Conservation (phyloP, 306 rosid genomes). For the Vigna nakashimae region DNA sequence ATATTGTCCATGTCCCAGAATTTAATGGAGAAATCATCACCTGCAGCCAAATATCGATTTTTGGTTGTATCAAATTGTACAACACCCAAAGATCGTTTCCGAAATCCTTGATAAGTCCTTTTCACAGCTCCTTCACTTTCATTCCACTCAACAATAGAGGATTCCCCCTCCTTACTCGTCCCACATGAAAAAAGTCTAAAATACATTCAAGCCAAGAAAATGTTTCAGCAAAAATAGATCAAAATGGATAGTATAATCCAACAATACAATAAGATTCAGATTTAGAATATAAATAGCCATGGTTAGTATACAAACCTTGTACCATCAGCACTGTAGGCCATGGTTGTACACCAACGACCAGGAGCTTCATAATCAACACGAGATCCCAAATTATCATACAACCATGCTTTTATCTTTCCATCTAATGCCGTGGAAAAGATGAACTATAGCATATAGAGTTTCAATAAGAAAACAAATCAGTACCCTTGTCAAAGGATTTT, state of each 20-base stretch:
- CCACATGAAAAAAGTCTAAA: constrained; percentile 95
- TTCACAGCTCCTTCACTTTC: constrained; percentile 98
- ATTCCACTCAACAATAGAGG: constrained; percentile 96
- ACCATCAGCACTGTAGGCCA: constrained; percentile 98
- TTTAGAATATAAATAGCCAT: constrained; percentile 36
- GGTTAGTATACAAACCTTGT: constrained; percentile 69
- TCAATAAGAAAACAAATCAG: constrained; percentile 33
- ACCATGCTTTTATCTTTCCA: constrained; percentile 98
- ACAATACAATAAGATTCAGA: constrained; percentile 26
- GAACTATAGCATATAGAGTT: constrained; percentile 58
- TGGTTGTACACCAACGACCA: constrained; percentile 99
- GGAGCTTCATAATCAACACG: constrained; percentile 99
- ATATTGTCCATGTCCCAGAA: constrained; percentile 98
- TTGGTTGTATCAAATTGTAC: constrained; percentile 94
- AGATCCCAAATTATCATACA: constrained; percentile 98
- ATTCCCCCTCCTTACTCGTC: constrained; percentile 92
- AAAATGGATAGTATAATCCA: constrained; percentile 14
- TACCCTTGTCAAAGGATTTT: constrained; percentile 26
- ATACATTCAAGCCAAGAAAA: constrained; percentile 22
- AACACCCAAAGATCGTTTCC: constrained; percentile 83
- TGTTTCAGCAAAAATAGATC: constrained; percentile 17
- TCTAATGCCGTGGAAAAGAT: constrained; percentile 95
- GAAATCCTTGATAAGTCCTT: constrained; percentile 90
- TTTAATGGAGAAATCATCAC: constrained; percentile 95
- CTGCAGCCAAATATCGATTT: constrained; percentile 90